Evolutionary conservation across 345 rosid species (phyloP), one percentile per base, ranked within the genome.

Genomic region (Eucalyptus pauciflora): DNA sequence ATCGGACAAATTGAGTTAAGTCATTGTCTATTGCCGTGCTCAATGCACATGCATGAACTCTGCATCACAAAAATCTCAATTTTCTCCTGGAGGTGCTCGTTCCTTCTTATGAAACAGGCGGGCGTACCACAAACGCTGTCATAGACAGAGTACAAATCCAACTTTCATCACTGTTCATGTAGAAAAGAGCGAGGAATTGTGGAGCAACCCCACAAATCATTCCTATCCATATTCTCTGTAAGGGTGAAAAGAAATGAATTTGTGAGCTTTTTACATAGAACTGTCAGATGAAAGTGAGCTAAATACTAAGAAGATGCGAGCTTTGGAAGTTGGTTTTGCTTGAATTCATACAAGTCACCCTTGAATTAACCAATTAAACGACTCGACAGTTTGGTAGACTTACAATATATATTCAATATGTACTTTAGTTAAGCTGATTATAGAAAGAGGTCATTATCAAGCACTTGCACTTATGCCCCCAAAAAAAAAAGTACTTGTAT

Each of bases 171-270:
- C 10, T 20, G 80, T 46, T 89, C 87, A 89, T 87, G 67, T 83
- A 89, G 41, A 89, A 27, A n/a, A 89, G 89, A 11, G 89, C 83
- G 15, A 85, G 87, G 18, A n/a, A 29, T 49, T 20, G 87, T 29
- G 91, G 81, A 58, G 62, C 71, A 16, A 89, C 76, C 11, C 91
- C 89, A 37, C 89, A 87, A 58, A 89, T 89, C 83, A 89, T 43
- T 41, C 91, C 86, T 13, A 62, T 87, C 87, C 87, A 87, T 13
- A 83, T 17, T 43, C 71, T 88, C 89, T 60, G 7, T 27, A 27
- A 60, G 69, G 69, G 33, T 27, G 69, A 27, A 60, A 0, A 3
- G 16, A 27, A 27, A 60, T 27, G 31, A 27, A 25, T 60, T 29
- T 89, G 43, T 4, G 48, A 79, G 12, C 51, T 31, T 8, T 2